Evolutionary conservation across 2,329 filamentous ascomycete species (phyloP).

Genomic region (Aspergillus melleus): DNA sequence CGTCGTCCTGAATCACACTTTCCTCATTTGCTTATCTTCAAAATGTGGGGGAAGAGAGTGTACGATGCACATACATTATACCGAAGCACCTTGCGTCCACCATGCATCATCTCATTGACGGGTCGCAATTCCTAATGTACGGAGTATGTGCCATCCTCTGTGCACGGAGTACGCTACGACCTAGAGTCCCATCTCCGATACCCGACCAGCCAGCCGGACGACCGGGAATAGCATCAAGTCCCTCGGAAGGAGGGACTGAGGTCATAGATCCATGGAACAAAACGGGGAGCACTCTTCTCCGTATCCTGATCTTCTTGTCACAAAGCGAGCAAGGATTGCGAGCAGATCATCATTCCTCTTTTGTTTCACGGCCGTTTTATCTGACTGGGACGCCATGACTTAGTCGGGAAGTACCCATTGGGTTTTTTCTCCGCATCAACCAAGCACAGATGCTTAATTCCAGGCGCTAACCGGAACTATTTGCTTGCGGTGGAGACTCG

Average conservation of each 20-base stretch:
- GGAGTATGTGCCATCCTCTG: not conserved
- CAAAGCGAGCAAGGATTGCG: not conserved
- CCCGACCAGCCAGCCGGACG: too few species aligned
- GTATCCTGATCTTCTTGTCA: not conserved
- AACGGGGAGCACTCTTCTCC: not conserved
- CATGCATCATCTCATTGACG: not conserved
- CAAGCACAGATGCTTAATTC: constrained; percentile 16
- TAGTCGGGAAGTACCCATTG: not conserved
- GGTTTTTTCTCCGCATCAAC: constrained; percentile 14
- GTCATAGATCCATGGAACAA: not conserved
- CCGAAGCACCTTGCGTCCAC: not conserved
- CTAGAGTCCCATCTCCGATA: not conserved
- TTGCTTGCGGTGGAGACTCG: constrained; percentile 14
- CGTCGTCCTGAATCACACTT: not conserved
- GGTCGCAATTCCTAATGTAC: not conserved
- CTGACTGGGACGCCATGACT: not conserved
- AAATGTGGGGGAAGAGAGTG: not conserved
- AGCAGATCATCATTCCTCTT: not conserved
- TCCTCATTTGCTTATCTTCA: not conserved
- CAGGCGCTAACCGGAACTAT: constrained; percentile 19
- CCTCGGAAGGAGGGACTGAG: too few species aligned
- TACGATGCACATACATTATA: not conserved
- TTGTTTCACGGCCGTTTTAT: constrained; percentile 1
- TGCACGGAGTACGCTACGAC: not conserved
- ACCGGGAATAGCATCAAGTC: too few species aligned